phyloP scores from a whole-genome alignment of 2,329 filamentous ascomycete genomes.

The Aspergillus latus region DNA sequence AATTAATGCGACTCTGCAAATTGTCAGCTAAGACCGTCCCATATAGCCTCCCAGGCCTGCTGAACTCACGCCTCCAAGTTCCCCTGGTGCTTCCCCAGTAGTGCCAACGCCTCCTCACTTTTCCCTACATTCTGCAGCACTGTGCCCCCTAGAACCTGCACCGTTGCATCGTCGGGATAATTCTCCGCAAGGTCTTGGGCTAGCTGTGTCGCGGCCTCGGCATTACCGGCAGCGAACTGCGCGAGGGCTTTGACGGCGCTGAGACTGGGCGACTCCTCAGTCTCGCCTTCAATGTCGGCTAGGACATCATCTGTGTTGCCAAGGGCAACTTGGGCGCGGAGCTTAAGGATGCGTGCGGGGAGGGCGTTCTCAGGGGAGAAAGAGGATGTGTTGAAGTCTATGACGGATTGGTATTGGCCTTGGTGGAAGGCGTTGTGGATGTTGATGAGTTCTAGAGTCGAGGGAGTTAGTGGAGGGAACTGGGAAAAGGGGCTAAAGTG shows the following conservation, averaged over 20 bases:
- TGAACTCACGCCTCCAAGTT: slow-evolving; percentile 69
- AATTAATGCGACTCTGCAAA: slow-evolving; percentile 70
- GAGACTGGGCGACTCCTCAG: slow-evolving; percentile 67
- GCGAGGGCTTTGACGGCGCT: slow-evolving; percentile 76
- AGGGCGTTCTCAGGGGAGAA: slow-evolving; percentile 77
- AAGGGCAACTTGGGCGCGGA: slow-evolving; percentile 79
- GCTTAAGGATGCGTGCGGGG: slow-evolving; percentile 72
- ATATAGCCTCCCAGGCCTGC: not conserved
- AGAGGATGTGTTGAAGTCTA: slow-evolving; percentile 78
- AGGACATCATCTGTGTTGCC: slow-evolving; percentile 74
- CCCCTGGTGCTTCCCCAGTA: slow-evolving; percentile 81
- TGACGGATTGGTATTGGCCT: slow-evolving; percentile 81
- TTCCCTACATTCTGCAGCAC: slow-evolving; percentile 77
- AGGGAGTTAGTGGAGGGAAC: slow-evolving; percentile 13
- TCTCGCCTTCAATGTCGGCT: slow-evolving; percentile 62
- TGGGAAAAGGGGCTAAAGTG: not conserved
- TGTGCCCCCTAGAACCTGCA: slow-evolving; percentile 80
- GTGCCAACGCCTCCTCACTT: slow-evolving; percentile 77
- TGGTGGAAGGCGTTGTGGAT: slow-evolving; percentile 67
- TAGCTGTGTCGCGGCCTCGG: slow-evolving; percentile 61
- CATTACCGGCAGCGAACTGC: slow-evolving; percentile 60
- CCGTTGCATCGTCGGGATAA: slow-evolving; percentile 70
- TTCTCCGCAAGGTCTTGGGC: slow-evolving; percentile 68
- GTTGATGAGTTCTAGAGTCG: slow-evolving; percentile 61
- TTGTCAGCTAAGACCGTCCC: slow-evolving; percentile 11